Evolutionary conservation across 345 rosid species (phyloP), one percentile per base, ranked within the genome.

Genomic region (Gossypium arboreum): DNA sequence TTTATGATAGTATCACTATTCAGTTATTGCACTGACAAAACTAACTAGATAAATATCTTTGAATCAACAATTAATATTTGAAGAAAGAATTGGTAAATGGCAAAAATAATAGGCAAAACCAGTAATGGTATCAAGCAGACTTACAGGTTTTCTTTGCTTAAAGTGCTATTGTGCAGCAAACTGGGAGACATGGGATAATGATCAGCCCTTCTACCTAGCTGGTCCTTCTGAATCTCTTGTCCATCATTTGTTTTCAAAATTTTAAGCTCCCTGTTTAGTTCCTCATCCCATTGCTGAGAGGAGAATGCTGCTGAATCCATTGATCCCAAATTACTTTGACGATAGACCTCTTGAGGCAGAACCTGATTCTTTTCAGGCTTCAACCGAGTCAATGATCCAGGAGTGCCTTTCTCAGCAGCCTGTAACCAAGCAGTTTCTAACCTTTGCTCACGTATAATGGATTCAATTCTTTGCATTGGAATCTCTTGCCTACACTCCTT

Each of bases 351-450:
- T 81, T 90, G 97, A 77, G 96, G 98, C 75, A 91, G 85, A 73
- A 93, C 87, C 81, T 92, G 96, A 78, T 91, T 95, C 88, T 87
- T 95, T 82, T 91, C 98, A 12, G 97, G 99, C 83, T 87, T 92
- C 78, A 83, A 54, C 44, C 83, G 81, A 80, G 70, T 72, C 70
- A 90, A 48, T 4, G 96, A 85, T 27, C 91, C 92, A 58, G 92
- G 87, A 25, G 91, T 87, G 78, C 92, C 92, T 85, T 92, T 93
- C 79, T 92, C 99, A 58, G 90, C 84, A 24, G 94, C 86, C 79
- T 95, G 99, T 83, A 95, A 82, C 99, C 98, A 95, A 15, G 99
- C 99, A 41, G 93, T 92, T 84, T 95, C 98, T 78, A 95, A 83
- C 79, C 88, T 87, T 81, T 95, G 99, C 82, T 95, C 99, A 27